Evolutionary conservation across 768 basidiomycete genomes (phyloP).

Genomic region (Pisolithus orientalis): DNA sequence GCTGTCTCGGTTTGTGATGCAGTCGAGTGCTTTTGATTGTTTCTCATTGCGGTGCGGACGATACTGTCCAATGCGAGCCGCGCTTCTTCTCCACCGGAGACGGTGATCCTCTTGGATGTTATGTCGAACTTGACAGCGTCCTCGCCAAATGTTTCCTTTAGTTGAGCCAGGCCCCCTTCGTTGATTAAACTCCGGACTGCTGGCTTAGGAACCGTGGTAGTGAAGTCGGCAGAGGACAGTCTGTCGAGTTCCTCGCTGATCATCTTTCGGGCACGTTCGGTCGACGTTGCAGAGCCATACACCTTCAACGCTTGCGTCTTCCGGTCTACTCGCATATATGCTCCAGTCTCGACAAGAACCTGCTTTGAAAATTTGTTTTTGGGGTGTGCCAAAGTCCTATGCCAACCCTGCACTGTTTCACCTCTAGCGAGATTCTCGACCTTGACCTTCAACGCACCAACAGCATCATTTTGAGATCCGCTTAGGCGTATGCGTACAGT

Average conservation of each 20-base stretch:
- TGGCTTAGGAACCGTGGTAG: slow-evolving; percentile 30
- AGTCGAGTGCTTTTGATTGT: neutral
- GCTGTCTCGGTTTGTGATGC: no score
- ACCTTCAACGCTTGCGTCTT: slow-evolving; percentile 38
- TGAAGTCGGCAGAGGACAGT: slow-evolving; percentile 38
- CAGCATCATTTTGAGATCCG: slow-evolving; percentile 46
- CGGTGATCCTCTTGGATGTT: slow-evolving; percentile 35
- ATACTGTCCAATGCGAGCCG: slow-evolving; percentile 40
- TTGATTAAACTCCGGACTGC: slow-evolving; percentile 46
- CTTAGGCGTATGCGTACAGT: slow-evolving; percentile 37
- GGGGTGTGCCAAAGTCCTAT: slow-evolving; percentile 32
- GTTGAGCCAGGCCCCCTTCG: slow-evolving; percentile 37
- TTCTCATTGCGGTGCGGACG: slow-evolving; percentile 35
- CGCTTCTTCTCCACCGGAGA: slow-evolving; percentile 54
- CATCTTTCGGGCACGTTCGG: slow-evolving; percentile 37
- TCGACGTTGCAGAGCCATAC: slow-evolving; percentile 36
- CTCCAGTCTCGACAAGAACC: slow-evolving; percentile 31
- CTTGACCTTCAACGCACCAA: slow-evolving; percentile 54
- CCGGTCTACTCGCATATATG: slow-evolving; percentile 41
- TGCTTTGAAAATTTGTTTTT: slow-evolving; percentile 29
- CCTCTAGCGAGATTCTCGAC: slow-evolving; percentile 51
- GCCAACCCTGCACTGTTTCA: slow-evolving; percentile 46
- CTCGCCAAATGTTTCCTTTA: slow-evolving; percentile 51
- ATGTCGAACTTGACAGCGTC: slow-evolving; percentile 45
- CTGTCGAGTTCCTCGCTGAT: slow-evolving; percentile 44